These are phyloP conservation scores for Berberis vulgaris DNA, from an alignment of 164 flowering plant species.

Conservation along the genomic window DNA sequence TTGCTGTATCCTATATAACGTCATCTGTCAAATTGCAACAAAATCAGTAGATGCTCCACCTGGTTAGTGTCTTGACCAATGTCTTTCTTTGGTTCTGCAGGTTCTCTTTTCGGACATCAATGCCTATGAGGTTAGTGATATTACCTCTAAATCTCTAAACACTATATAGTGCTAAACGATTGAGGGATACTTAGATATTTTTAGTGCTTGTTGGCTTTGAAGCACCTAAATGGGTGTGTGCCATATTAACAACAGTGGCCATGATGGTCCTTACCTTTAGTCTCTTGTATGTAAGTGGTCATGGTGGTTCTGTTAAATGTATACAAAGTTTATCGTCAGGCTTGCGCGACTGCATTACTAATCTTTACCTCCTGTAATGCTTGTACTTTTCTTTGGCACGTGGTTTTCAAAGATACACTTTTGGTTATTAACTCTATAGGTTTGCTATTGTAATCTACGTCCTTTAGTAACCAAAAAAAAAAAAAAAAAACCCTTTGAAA, in stretches of 20 bases:
- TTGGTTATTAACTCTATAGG: no score
- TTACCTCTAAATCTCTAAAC: not conserved
- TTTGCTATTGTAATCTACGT: no score
- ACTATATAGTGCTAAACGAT: not conserved
- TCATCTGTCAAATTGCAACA: no score
- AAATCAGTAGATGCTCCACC: no score
- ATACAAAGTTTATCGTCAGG: not conserved
- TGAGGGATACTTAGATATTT: not conserved
- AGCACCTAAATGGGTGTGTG: no score
- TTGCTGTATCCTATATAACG: no score
- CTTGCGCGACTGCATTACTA: no score
- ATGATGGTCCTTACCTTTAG: not conserved
- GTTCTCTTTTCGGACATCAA: slow-evolving; percentile 91
- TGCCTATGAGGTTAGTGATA: slow-evolving; percentile 73
- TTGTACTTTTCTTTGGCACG: no score
- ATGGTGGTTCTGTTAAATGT: not conserved
- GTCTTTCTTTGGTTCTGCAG: slow-evolving; percentile 31
- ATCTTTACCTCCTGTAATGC: no score
- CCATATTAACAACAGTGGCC: no score
- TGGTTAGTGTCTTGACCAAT: not conserved
- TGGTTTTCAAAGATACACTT: no score
- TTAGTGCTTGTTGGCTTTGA: not conserved
- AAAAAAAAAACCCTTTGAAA: not conserved
- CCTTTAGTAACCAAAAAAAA: no score
- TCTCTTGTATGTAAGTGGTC: not conserved